Evolutionary conservation across 169 alveolate species (phyloP).

Genomic region (Eimeria falciformis): DNA sequence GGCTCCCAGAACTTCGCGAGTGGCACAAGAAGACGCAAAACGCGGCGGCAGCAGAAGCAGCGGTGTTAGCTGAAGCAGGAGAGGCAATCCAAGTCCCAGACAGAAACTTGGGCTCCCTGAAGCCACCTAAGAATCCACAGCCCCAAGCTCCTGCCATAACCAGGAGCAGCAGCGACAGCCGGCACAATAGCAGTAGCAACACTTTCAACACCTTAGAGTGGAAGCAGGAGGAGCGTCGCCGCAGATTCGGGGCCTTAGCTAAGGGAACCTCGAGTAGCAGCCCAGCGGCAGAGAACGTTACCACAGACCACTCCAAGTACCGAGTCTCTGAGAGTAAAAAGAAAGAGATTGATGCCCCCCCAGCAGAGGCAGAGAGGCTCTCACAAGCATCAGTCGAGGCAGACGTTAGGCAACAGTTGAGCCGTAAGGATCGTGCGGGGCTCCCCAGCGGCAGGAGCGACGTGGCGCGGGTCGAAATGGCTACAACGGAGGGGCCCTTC

Average conservation of each 20-base stretch:
- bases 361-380: too few species aligned
- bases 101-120: neutral
- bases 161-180: constrained; percentile 11
- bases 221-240: constrained; percentile 1
- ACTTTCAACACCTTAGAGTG: neutral
- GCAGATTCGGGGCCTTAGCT: neutral
- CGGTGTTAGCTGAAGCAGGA: neutral
- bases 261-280: too few species aligned
- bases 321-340: too few species aligned
- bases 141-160: neutral
- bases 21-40: neutral
- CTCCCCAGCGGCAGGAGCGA: too few species aligned
- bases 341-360: too few species aligned
- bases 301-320: too few species aligned
- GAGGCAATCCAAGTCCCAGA: neutral
- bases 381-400: too few species aligned
- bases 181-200: neutral
- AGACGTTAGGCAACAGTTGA: too few species aligned
- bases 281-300: too few species aligned
- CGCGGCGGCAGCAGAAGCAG: constrained; percentile 11
- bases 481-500: too few species aligned
- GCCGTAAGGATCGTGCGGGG: too few species aligned
- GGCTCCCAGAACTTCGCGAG: neutral
- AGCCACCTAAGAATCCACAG: neutral
- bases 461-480: too few species aligned